A percentile compares a stretch with the other conserved stretches of the same genome.
Evolutionary conservation across 768 basidiomycete species (phyloP).

Genomic region (Harrya chromipes): DNA sequence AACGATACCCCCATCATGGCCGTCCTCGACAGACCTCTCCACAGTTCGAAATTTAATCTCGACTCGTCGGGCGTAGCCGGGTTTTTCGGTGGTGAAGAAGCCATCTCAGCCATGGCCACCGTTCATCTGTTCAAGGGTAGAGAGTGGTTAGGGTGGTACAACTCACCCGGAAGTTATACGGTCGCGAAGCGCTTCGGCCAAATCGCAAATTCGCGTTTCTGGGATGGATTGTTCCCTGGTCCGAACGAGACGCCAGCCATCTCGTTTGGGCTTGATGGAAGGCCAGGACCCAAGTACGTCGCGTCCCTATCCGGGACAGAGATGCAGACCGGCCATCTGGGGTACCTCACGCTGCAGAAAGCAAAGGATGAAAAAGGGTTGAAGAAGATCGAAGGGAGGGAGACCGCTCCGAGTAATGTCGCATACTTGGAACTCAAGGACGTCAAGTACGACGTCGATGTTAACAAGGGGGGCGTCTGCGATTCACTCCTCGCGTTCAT

Average conservation of each 20-base stretch:
- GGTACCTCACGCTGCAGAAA: constrained; percentile 22
- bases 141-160: constrained; percentile 37
- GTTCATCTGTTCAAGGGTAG: constrained; percentile 32
- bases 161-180: constrained; percentile 35
- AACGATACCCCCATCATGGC: constrained; percentile 11
- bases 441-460: constrained; percentile 14
- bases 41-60: constrained; percentile 13
- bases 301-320: constrained; percentile 28
- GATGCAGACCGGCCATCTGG: constrained; percentile 30
- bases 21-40: constrained; percentile 12
- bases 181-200: constrained; percentile 33
- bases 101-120: constrained; percentile 36
- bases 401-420: constrained; percentile 18
- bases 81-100: constrained; percentile 38
- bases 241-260: constrained; percentile 23
- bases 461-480: not conserved
- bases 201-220: constrained; percentile 26
- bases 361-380: constrained; percentile 2
- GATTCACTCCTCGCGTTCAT: constrained; percentile 20
- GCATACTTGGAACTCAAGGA: constrained; percentile 23
- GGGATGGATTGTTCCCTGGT: constrained; percentile 34
- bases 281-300: constrained; percentile 25
- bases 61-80: constrained; percentile 33
- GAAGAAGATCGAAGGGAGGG: constrained; percentile 5
- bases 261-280: constrained; percentile 30